phyloP scores from a whole-genome alignment of 208 protist genomes.

The Vickermania ingenoplastis region DNA sequence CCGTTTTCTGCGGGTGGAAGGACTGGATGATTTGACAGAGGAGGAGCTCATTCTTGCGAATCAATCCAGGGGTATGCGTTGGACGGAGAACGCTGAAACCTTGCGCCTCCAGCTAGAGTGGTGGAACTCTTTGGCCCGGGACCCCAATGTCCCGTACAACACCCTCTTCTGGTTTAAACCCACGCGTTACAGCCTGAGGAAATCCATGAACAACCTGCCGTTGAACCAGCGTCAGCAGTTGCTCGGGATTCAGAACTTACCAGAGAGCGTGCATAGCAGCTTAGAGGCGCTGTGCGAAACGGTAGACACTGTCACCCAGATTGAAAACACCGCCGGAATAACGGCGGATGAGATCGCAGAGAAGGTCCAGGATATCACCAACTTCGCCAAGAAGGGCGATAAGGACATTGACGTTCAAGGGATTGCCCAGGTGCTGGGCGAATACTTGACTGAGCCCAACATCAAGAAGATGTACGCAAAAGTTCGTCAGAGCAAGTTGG shows the following conservation, averaged over 20 bases:
- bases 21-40: slow-evolving; percentile 59
- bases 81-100: slow-evolving; percentile 74
- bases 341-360: slow-evolving; percentile 64
- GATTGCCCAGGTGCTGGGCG: slow-evolving; percentile 51
- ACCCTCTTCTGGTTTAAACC: slow-evolving; percentile 87
- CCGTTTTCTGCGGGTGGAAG: slow-evolving; percentile 69
- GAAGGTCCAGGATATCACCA: slow-evolving; percentile 67
- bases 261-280: slow-evolving; percentile 66
- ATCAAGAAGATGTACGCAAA: slow-evolving; percentile 74
- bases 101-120: slow-evolving; percentile 81
- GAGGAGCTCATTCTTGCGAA: slow-evolving; percentile 84
- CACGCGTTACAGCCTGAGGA: slow-evolving; percentile 69
- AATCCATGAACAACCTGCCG: slow-evolving; percentile 78
- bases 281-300: slow-evolving; percentile 81
- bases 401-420: slow-evolving; percentile 51
- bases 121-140: slow-evolving; percentile 68
- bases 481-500: slow-evolving; percentile 63
- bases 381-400: slow-evolving; percentile 70
- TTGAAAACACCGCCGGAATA: slow-evolving; percentile 32
- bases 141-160: slow-evolving; percentile 80
- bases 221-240: slow-evolving; percentile 76
- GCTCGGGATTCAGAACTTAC: slow-evolving; percentile 82
- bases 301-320: slow-evolving; percentile 49
- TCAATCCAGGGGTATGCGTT: slow-evolving; percentile 78
- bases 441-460: slow-evolving; percentile 70